phyloP scores from a whole-genome alignment of 202 grass and related monocot genomes.

The Zizania palustris region DNA sequence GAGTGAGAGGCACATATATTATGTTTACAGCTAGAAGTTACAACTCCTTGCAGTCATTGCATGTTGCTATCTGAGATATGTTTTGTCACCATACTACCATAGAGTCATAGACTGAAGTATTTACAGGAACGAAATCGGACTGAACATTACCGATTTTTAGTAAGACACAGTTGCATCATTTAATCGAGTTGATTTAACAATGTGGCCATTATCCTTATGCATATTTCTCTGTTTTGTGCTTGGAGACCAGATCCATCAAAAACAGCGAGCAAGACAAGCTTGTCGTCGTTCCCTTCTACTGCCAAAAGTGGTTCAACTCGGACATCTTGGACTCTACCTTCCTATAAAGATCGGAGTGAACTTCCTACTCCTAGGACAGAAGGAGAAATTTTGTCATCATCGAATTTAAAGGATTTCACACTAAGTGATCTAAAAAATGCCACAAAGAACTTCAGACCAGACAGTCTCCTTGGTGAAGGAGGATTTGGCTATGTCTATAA shows the following conservation, averaged over 20 bases:
- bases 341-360: slow-evolving; percentile 48
- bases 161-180: background rate
- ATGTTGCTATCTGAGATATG: background rate
- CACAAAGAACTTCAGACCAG: slow-evolving; percentile 69
- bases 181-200: background rate
- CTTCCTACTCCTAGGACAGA: slow-evolving; percentile 67
- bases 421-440: slow-evolving; percentile 63
- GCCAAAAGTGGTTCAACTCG: slow-evolving; percentile 41
- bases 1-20: background rate
- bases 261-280: slow-evolving; percentile 52
- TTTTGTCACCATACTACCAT: slow-evolving; percentile 1
- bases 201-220: slow-evolving; percentile 9
- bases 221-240: slow-evolving; percentile 29
- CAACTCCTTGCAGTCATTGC: background rate
- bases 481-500: slow-evolving; percentile 88
- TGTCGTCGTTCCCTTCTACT: slow-evolving; percentile 51
- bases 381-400: slow-evolving; percentile 68
- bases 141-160: background rate
- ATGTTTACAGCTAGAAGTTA: background rate
- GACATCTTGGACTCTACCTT: slow-evolving; percentile 50
- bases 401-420: slow-evolving; percentile 70
- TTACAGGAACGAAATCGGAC: background rate
- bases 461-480: slow-evolving; percentile 84
- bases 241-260: slow-evolving; percentile 55
- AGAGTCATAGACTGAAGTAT: background rate